Percentiles rank a stretch among this genome's conserved stretches.
These are phyloP conservation scores for Scheffersomyces amazonensis DNA, from an alignment of 805 yeast species.

Conservation along the genomic window DNA sequence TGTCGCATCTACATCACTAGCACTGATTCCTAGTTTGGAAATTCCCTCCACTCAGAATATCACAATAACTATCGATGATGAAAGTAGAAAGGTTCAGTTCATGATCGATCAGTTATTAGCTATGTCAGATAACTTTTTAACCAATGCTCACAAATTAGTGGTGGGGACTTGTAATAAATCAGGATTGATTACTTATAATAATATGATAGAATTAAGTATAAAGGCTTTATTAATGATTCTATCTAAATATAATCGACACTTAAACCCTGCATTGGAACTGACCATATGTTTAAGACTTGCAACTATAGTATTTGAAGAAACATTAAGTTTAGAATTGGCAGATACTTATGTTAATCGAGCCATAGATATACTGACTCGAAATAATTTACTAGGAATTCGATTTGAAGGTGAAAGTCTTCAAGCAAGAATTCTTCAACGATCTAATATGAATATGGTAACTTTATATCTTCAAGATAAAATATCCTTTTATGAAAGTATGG, in stretches of 20 bases:
- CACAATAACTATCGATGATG: background rate
- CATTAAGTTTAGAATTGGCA: conserved; percentile 38
- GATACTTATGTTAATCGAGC: conserved; percentile 34
- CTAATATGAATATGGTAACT: conserved; percentile 21
- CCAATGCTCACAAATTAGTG: conserved; percentile 20
- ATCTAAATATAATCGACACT: conserved; percentile 19
- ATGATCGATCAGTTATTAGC: conserved; percentile 11
- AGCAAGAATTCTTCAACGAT: conserved; percentile 31
- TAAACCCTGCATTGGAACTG: conserved; percentile 32
- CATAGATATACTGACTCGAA: conserved; percentile 24
- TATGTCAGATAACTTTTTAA: conserved; percentile 18
- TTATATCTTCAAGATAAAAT: conserved; percentile 26
- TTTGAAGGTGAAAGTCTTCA: conserved; percentile 34
- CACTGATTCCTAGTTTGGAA: too few relatives aligned
- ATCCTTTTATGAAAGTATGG: conserved; percentile 11
- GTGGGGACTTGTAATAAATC: conserved; percentile 11
- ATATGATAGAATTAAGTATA: conserved; percentile 32
- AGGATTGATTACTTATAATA: conserved; percentile 21
- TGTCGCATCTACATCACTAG: too few relatives aligned
- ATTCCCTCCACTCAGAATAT: too few relatives aligned
- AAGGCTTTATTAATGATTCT: conserved; percentile 32
- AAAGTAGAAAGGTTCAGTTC: conserved; percentile 2
- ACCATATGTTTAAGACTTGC: conserved; percentile 34
- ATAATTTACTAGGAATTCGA: conserved; percentile 16
- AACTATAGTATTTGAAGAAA: conserved; percentile 37